Evolutionary conservation across 495 filamentous ascomycete species (phyloP).

Genomic region (Beverwykella pulmonaria): DNA sequence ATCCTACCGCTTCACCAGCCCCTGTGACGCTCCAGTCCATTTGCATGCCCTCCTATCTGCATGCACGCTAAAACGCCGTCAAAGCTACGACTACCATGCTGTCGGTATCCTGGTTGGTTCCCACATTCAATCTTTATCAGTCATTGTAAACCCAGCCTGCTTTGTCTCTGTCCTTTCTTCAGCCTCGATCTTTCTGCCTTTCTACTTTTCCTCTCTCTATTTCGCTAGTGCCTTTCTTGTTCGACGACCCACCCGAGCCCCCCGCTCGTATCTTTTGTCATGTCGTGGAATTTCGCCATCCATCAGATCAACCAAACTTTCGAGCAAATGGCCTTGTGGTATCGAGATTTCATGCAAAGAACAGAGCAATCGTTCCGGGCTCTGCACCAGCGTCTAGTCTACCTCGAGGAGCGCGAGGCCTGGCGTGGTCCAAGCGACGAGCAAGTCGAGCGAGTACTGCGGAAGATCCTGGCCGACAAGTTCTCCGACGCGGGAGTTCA

Average conservation of each 20-base stretch:
- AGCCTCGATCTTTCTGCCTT: background rate
- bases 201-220: background rate
- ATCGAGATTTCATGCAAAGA: constrained; percentile 25
- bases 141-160: background rate
- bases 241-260: background rate
- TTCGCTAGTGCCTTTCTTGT: background rate
- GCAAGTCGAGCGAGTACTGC: constrained; percentile 24
- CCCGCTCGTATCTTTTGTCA: background rate
- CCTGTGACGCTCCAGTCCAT: background rate
- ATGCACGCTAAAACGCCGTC: background rate
- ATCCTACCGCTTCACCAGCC: background rate
- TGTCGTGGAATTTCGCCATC: constrained; percentile 26
- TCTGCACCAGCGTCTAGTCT: constrained; percentile 21
- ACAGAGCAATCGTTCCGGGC: constrained; percentile 23
- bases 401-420: constrained; percentile 25
- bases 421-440: constrained; percentile 24
- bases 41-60: background rate
- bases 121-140: background rate
- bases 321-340: constrained; percentile 18
- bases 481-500: constrained; percentile 9
- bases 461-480: constrained; percentile 26
- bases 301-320: constrained; percentile 23
- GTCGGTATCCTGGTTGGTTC: background rate
- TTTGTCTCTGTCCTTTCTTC: background rate
- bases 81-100: background rate